A percentile compares a stretch with the other conserved stretches of the same genome.
phyloP scores from a whole-genome alignment of 2,329 filamentous ascomycete species.

The Myriangium duriaei region DNA sequence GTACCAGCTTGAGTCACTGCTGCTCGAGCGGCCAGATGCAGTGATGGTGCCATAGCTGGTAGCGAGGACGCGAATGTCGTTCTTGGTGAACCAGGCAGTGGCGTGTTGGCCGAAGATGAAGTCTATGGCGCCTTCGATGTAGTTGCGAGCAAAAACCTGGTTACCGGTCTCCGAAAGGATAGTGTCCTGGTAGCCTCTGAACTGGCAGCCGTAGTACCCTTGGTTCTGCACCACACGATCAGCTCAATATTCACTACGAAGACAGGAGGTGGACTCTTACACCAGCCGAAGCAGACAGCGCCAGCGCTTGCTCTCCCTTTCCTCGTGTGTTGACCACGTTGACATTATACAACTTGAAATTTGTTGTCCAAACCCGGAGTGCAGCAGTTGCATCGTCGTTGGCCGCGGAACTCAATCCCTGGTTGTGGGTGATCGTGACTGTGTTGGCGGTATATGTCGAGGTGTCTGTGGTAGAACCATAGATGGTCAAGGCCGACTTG shows the following conservation, averaged over 20 bases:
- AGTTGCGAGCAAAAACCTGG: slow-evolving; percentile 43
- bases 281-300: slow-evolving; percentile 38
- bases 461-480: slow-evolving; percentile 46
- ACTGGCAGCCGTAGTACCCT: slow-evolving; percentile 45
- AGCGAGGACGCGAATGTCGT: slow-evolving; percentile 35
- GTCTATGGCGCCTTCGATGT: slow-evolving; percentile 47
- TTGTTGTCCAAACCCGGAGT: slow-evolving; percentile 34
- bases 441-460: slow-evolving; percentile 42
- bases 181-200: slow-evolving; percentile 48
- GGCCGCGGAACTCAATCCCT: slow-evolving; percentile 34
- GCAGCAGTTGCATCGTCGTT: slow-evolving; percentile 44
- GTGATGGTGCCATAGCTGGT: slow-evolving; percentile 34
- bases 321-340: slow-evolving; percentile 42
- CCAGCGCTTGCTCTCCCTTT: slow-evolving; percentile 39
- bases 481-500: slow-evolving; percentile 40
- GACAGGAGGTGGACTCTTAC: slow-evolving; percentile 11
- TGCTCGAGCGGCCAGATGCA: slow-evolving; percentile 28
- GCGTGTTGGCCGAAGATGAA: slow-evolving; percentile 47
- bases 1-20: slow-evolving; percentile 35
- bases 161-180: slow-evolving; percentile 37
- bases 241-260: background rate
- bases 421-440: slow-evolving; percentile 41
- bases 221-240: slow-evolving; percentile 26
- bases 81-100: slow-evolving; percentile 39
- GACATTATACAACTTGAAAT: slow-evolving; percentile 52